Evolutionary conservation across 225 moss, liverwort and hornwort species (phyloP).

Genomic region (Sphagnum contortum): DNA sequence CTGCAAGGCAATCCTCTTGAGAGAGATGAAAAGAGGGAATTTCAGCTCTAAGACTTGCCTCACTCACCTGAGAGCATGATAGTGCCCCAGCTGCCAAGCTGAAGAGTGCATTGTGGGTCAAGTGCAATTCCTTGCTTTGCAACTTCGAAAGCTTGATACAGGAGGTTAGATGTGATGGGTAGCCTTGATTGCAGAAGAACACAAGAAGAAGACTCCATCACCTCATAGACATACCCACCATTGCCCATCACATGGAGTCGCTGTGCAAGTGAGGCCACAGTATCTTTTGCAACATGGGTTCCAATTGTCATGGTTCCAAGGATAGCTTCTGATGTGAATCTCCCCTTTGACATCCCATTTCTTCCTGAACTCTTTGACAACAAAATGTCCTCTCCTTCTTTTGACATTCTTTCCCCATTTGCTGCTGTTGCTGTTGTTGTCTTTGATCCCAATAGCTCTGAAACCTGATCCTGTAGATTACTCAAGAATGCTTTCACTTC

Average conservation of each 20-base stretch:
- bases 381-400: slow-evolving; percentile 1
- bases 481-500: not conserved
- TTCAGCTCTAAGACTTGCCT: not conserved
- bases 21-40: not conserved
- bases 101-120: slow-evolving; percentile 1
- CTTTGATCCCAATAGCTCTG: not conserved
- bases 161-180: not conserved
- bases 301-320: not conserved
- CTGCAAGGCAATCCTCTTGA: not conserved
- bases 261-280: not conserved
- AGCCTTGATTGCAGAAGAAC: not conserved
- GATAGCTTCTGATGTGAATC: not conserved
- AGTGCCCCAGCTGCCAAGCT: slow-evolving; percentile 2
- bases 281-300: not conserved
- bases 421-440: not conserved
- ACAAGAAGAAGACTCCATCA: not conserved
- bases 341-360: not conserved
- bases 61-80: not conserved
- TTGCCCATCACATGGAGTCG: not conserved
- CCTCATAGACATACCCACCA: not conserved
- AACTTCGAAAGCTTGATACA: not conserved
- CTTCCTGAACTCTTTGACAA: not conserved
- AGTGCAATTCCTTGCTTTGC: not conserved
- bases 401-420: not conserved
- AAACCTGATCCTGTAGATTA: not conserved